These are phyloP conservation scores for Pistacia atlantica DNA, from an alignment of 345 rosid genomes.

Conservation along the genomic window DNA sequence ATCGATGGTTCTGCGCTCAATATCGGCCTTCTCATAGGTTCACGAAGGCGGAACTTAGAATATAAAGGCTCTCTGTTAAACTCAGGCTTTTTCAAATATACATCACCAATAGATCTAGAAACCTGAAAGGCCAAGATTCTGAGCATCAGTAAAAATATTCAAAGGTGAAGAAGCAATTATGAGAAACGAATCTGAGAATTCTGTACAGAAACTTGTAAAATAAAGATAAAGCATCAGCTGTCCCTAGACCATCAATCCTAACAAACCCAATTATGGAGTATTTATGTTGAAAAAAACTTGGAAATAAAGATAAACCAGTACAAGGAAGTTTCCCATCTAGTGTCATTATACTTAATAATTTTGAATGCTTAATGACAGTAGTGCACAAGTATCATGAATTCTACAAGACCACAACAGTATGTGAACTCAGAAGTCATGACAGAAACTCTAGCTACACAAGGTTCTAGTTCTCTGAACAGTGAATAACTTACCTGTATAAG, in stretches of 20 bases:
- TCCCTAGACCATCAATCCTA: not conserved
- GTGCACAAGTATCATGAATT: not conserved
- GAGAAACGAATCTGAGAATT: not conserved
- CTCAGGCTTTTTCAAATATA: slow-evolving; percentile 77
- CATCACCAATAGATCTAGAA: slow-evolving; percentile 87
- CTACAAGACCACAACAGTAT: not conserved
- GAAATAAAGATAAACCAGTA: not conserved
- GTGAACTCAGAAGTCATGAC: not conserved
- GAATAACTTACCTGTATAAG: slow-evolving; percentile 65
- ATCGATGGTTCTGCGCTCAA: slow-evolving; percentile 77
- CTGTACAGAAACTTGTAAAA: not conserved
- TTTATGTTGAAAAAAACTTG: not conserved
- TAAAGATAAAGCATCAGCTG: not conserved
- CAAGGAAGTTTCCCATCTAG: not conserved
- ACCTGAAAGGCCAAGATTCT: slow-evolving; percentile 39
- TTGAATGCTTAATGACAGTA: not conserved
- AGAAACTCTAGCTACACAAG: not conserved
- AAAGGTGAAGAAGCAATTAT: slow-evolving; percentile 9
- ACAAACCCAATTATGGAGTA: not conserved
- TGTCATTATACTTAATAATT: not conserved
- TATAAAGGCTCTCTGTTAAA: slow-evolving; percentile 82
- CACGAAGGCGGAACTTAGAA: slow-evolving; percentile 65
- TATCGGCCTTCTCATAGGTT: slow-evolving; percentile 65
- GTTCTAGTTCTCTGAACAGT: not conserved
- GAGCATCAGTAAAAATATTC: slow-evolving; percentile 13